Conservation (phyloP, 179 eudicot species). For the Beta lomatogona region DNA sequence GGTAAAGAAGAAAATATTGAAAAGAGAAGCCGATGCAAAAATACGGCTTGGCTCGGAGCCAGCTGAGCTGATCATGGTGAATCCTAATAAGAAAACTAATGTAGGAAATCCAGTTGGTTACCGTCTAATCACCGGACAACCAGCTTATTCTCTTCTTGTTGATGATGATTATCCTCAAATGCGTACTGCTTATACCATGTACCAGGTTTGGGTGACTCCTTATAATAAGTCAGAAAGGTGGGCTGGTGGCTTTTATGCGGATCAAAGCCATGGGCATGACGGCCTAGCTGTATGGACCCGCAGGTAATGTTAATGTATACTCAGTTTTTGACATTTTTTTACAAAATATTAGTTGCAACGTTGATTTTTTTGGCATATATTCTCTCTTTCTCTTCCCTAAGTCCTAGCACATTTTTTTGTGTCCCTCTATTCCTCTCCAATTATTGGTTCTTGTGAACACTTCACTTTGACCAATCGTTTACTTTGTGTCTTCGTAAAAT, state of each 20-base stretch:
- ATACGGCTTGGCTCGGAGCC: slow-evolving; percentile 48
- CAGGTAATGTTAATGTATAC: slow-evolving; percentile 31
- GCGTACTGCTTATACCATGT: slow-evolving; percentile 65
- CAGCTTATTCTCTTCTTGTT: slow-evolving; percentile 51
- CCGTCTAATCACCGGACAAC: slow-evolving; percentile 56
- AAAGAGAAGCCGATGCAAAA: slow-evolving; percentile 52
- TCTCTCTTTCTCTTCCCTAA: too few relatives aligned
- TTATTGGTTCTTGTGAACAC: too few relatives aligned
- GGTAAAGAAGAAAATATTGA: slow-evolving; percentile 40
- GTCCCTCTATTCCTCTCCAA: too few relatives aligned
- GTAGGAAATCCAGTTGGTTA: slow-evolving; percentile 69
- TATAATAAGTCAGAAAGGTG: slow-evolving; percentile 72
- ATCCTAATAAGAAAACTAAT: slow-evolving; percentile 59
- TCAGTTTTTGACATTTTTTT: too few relatives aligned
- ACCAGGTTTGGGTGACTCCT: slow-evolving; percentile 74
- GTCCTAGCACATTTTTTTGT: too few relatives aligned
- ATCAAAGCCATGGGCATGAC: slow-evolving; percentile 78
- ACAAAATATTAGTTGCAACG: too few relatives aligned
- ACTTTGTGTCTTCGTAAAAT: too few relatives aligned
- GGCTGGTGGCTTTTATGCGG: slow-evolving; percentile 90
- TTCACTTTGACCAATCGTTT: too few relatives aligned
- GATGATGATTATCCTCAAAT: slow-evolving; percentile 73
- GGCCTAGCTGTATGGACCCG: slow-evolving; percentile 69
- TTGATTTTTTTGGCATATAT: too few relatives aligned
- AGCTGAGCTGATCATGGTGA: slow-evolving; percentile 50